Conservation (phyloP, 768 basidiomycete species). For the Hysterangium stoloniferum region DNA sequence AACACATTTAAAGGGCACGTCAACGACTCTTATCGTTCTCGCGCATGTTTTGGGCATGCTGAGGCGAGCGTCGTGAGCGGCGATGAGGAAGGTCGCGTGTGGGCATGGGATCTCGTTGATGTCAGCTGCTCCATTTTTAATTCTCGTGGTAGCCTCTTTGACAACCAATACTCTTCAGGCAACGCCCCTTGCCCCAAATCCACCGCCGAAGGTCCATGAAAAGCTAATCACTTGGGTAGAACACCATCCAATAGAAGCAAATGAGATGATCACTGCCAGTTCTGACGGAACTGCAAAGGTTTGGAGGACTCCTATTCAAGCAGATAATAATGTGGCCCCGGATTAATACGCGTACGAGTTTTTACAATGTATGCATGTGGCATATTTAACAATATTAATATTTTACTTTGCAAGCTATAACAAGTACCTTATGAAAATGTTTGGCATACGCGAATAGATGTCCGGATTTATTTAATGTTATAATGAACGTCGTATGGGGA, state of each 20-base stretch:
- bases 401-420: too few relatives aligned
- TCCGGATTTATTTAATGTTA: too few relatives aligned
- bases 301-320: slow-evolving; percentile 37
- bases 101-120: slow-evolving; percentile 91
- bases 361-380: too few relatives aligned
- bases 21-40: slow-evolving; percentile 69
- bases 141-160: slow-evolving; percentile 7
- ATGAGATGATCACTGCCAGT: slow-evolving; percentile 83
- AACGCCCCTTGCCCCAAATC: slow-evolving; percentile 57
- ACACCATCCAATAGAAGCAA: slow-evolving; percentile 73
- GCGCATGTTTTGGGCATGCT: slow-evolving; percentile 73
- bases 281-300: slow-evolving; percentile 89
- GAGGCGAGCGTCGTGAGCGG: slow-evolving; percentile 81
- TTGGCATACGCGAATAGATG: too few relatives aligned
- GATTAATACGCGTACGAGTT: too few relatives aligned
- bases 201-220: slow-evolving; percentile 71
- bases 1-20: slow-evolving; percentile 78
- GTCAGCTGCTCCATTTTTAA: slow-evolving; percentile 37
- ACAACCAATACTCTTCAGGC: slow-evolving; percentile 39
- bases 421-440: too few relatives aligned
- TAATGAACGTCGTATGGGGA: too few relatives aligned
- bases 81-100: slow-evolving; percentile 83
- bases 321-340: too few relatives aligned
- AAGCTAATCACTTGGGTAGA: slow-evolving; percentile 90
- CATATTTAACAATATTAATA: too few relatives aligned